Evolutionary conservation across 305 asterid genomes (phyloP).

Genomic region (Fraxinus sp.): DNA sequence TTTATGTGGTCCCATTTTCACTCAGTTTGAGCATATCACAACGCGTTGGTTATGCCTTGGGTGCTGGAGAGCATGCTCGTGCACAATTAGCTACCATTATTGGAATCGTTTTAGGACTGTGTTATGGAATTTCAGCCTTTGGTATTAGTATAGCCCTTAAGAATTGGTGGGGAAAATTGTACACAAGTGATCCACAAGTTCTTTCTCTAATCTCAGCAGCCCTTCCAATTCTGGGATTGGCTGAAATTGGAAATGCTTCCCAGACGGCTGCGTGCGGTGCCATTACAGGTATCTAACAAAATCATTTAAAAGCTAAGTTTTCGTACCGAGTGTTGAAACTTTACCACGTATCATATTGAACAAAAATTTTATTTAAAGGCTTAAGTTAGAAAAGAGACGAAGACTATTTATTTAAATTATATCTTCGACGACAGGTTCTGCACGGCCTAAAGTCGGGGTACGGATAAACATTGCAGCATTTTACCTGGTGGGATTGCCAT

Average conservation of each 20-base stretch:
- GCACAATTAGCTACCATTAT: conserved; percentile 55
- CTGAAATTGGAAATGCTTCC: conserved; percentile 73
- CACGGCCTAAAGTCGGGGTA: conserved; percentile 66
- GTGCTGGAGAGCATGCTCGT: conserved; percentile 54
- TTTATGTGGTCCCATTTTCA: conserved; percentile 66
- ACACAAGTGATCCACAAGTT: conserved; percentile 56
- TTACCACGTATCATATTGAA: neutral
- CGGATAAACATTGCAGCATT: conserved; percentile 74
- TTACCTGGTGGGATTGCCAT: conserved; percentile 74
- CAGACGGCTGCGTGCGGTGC: conserved; percentile 84
- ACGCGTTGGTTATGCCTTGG: conserved; percentile 76
- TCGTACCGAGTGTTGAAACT: neutral
- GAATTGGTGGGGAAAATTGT: conserved; percentile 55
- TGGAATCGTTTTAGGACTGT: conserved; percentile 40
- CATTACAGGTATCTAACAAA: conserved; percentile 14
- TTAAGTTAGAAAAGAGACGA: neutral
- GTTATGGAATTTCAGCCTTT: conserved; percentile 49
- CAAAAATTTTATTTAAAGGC: neutral
- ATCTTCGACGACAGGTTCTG: conserved; percentile 52
- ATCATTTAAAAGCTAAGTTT: neutral
- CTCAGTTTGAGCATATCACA: conserved; percentile 64
- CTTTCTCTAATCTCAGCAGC: conserved; percentile 43
- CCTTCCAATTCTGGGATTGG: conserved; percentile 69
- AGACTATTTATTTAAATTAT: neutral
- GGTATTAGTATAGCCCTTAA: conserved; percentile 46